Percentiles rank a stretch among this genome's conserved stretches.
Conservation (phyloP, 306 rosid species). For the Medicago ruthenica region DNA sequence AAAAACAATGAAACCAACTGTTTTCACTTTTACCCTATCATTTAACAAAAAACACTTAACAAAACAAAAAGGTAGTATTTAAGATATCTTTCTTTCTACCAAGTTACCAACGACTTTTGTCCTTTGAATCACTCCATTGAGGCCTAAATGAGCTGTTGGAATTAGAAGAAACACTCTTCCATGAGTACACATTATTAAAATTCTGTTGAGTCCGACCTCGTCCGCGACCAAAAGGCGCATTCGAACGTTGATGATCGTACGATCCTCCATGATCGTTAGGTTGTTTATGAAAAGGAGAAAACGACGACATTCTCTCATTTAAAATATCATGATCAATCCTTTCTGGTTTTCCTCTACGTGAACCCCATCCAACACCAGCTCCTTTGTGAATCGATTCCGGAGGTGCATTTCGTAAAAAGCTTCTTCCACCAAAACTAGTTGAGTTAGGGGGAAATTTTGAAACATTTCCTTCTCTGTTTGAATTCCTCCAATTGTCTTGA, state of each 20-base stretch:
- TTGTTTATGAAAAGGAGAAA: not conserved
- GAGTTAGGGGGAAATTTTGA: not conserved
- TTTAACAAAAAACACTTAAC: too few species aligned
- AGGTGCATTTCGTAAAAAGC: constrained; percentile 7
- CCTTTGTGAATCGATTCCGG: constrained; percentile 13
- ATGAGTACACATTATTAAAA: not conserved
- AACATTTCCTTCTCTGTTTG: not conserved
- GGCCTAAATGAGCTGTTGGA: not conserved
- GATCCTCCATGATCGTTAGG: constrained; percentile 4
- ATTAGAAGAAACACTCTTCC: constrained; percentile 7
- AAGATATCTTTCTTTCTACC: not conserved
- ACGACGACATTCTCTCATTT: not conserved
- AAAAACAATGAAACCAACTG: too few species aligned
- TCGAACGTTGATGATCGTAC: not conserved
- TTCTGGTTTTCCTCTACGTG: constrained; percentile 42
- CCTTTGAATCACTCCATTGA: not conserved
- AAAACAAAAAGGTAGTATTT: not conserved
- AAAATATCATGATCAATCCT: not conserved
- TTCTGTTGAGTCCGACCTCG: constrained; percentile 15
- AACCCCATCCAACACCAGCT: constrained; percentile 51
- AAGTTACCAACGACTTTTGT: not conserved
- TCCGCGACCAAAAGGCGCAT: constrained; percentile 29
- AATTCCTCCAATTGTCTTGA: constrained; percentile 26
- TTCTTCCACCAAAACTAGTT: constrained; percentile 1
- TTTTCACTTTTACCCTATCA: too few species aligned